Percentiles rank a stretch among this genome's conserved stretches.
These are phyloP conservation scores for Ganoderma lucidum DNA, from an alignment of 1,284 basidiomycete genomes.

Conservation along the genomic window DNA sequence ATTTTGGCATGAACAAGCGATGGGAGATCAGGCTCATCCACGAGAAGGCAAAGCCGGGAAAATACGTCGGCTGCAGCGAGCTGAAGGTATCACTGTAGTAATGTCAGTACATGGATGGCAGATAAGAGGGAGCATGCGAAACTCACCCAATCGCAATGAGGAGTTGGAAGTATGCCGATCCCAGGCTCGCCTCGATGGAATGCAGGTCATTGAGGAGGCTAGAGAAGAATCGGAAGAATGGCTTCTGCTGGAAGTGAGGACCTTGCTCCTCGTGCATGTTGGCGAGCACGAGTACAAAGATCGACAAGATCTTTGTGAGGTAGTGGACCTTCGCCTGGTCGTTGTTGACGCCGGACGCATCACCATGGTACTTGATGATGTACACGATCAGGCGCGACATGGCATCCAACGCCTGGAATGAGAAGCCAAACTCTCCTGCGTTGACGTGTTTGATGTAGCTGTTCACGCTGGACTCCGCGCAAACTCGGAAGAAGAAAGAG, in stretches of 20 bases:
- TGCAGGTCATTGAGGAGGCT: slow-evolving; percentile 94
- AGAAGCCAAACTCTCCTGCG: slow-evolving; percentile 77
- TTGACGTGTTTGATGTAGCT: slow-evolving; percentile 90
- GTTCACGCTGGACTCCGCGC: slow-evolving; percentile 94
- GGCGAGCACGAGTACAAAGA: slow-evolving; percentile 95
- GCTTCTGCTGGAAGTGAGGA: slow-evolving; percentile 93
- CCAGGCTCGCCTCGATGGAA: slow-evolving; percentile 83
- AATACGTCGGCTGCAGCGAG: slow-evolving; percentile 95
- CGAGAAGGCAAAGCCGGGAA: slow-evolving; percentile 98
- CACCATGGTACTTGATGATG: slow-evolving; percentile 99
- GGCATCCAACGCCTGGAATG: slow-evolving; percentile 95
- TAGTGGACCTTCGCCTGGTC: slow-evolving; percentile 97
- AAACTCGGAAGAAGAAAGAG: slow-evolving; percentile 98
- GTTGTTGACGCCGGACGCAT: slow-evolving; percentile 87
- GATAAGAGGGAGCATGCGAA: slow-evolving; percentile 26
- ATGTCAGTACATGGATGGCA: slow-evolving; percentile 12
- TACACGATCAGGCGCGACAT: slow-evolving; percentile 96
- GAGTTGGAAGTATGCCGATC: slow-evolving; percentile 89
- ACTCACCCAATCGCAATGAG: slow-evolving; percentile 87
- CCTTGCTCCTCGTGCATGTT: slow-evolving; percentile 96
- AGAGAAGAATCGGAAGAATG: slow-evolving; percentile 99
- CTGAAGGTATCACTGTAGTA: slow-evolving; percentile 88
- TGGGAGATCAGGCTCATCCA: slow-evolving; percentile 98
- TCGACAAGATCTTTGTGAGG: slow-evolving; percentile 96
- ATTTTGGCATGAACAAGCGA: slow-evolving; percentile 96